Base-by-base conservation (phyloP, 2,329 filamentous ascomycete species). In the Zalaria obscura region DNA sequence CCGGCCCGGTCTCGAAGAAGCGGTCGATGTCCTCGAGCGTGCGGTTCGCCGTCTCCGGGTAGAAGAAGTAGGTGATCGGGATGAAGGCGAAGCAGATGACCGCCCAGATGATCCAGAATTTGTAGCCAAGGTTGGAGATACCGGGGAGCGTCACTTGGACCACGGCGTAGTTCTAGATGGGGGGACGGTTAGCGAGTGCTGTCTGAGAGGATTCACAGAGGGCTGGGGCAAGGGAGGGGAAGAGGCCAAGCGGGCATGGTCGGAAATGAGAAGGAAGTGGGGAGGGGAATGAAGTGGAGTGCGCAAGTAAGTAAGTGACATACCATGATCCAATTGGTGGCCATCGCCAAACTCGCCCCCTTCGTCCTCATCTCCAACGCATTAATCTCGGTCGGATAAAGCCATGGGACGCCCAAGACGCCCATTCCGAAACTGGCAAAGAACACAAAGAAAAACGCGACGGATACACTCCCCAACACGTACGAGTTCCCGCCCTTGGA, bases 31-130 rank as follows among this genome's bases (percentile, higher is more conserved):
- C 55, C 40, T 58, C 56, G 36, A 60, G 50, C 3, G 56, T 52
- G 27, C 56, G 46, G 36, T 45, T 51, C 2, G 51, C 51, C 3
- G 57, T 62, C 41, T 60, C 58, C 4, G 57, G 50, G 31, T 53
- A 58, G 39, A 58, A 50, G 31, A 54, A 47, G 48, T 69, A 69
- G 5, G 69, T 57, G 8, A 65, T 60, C 1, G 69, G 69, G 0
- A 73, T 56, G 47, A 74, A 72, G 11, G 60, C 57, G 32, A 65
- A 68, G 56, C 72, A 73, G 50, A 72, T 64, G n/a, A 65, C 62
- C 2, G 69, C 67, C 55, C 71, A 77, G 47, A 75, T 63, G 29
- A 75, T 63, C 57, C 67, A 75, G 40, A 69, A 75, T 41, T 64
- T 65, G 62, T 69, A 75, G 4, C 65, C 59, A 0, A 74, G 56